These are phyloP conservation scores for Eucalyptus fibrosa DNA, from an alignment of 345 rosid genomes.

Conservation along the genomic window DNA sequence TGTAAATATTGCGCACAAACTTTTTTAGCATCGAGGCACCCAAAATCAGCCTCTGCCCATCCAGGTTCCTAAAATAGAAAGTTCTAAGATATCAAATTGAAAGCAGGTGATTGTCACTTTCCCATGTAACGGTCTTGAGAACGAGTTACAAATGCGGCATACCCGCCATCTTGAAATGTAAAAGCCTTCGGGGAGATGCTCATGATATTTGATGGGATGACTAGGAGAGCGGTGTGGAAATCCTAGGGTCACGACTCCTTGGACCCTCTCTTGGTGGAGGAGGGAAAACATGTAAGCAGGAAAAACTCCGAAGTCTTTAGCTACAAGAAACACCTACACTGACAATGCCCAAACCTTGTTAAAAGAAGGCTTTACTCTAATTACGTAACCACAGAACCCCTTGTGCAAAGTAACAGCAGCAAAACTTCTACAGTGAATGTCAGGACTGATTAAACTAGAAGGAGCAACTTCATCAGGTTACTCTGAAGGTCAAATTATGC, in stretches of 20 bases:
- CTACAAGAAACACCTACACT: constrained; percentile 36
- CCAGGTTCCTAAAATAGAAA: not conserved
- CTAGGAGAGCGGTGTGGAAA: constrained; percentile 21
- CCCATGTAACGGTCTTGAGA: not conserved
- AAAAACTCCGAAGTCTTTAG: constrained; percentile 34
- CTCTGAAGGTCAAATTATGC: not conserved
- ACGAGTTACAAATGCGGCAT: not conserved
- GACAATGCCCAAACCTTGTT: not conserved
- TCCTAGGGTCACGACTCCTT: constrained; percentile 33
- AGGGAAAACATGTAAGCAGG: constrained; percentile 24
- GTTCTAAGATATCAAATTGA: not conserved
- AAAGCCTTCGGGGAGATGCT: constrained; percentile 42
- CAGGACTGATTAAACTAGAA: not conserved
- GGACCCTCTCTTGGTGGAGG: constrained; percentile 29
- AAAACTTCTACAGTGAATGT: not conserved
- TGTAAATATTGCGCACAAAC: constrained; percentile 23
- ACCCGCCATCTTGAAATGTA: constrained; percentile 41
- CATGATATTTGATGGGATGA: not conserved
- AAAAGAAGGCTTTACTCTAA: not conserved
- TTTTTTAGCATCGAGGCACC: not conserved
- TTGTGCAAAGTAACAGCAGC: not conserved
- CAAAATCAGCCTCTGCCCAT: not conserved
- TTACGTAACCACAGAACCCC: not conserved
- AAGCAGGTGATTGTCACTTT: not conserved
- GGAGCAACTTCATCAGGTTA: not conserved